phyloP scores from a whole-genome alignment of 495 filamentous ascomycete species.

The Talaromyces borbonicus region DNA sequence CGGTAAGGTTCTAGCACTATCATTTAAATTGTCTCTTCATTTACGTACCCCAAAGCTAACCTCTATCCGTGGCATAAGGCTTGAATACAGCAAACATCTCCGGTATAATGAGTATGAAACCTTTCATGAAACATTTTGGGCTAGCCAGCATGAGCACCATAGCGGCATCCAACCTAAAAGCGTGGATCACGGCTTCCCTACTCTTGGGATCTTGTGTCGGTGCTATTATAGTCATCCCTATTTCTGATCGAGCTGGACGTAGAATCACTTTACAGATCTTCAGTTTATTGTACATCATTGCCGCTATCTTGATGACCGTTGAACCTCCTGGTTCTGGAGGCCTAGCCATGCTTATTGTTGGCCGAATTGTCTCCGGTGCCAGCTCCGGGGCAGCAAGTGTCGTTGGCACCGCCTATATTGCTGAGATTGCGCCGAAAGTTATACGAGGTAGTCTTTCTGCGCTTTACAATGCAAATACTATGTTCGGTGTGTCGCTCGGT shows the following conservation, averaged over 20 bases:
- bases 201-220: constrained; percentile 11
- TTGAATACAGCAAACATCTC: constrained; percentile 22
- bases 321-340: constrained; percentile 13
- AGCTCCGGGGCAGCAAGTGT: constrained; percentile 69
- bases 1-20: not conserved
- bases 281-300: constrained; percentile 16
- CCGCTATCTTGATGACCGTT: constrained; percentile 16
- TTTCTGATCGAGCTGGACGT: constrained; percentile 9
- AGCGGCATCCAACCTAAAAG: constrained; percentile 12
- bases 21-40: too few species aligned
- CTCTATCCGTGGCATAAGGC: constrained; percentile 2
- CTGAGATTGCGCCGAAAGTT: constrained; percentile 39
- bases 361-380: constrained; percentile 61
- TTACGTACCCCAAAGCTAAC: not conserved
- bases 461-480: constrained; percentile 68
- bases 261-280: constrained; percentile 13
- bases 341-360: constrained; percentile 42
- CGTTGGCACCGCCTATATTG: constrained; percentile 59
- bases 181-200: constrained; percentile 19
- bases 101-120: constrained; percentile 16
- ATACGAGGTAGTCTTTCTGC: constrained; percentile 60
- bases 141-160: constrained; percentile 9
- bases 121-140: constrained; percentile 14
- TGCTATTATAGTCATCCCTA: not conserved
- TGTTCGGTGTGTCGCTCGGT: constrained; percentile 65